Evolutionary conservation across 2,329 filamentous ascomycete genomes (phyloP).

Genomic region (Sporothrix brunneoviolacea): DNA sequence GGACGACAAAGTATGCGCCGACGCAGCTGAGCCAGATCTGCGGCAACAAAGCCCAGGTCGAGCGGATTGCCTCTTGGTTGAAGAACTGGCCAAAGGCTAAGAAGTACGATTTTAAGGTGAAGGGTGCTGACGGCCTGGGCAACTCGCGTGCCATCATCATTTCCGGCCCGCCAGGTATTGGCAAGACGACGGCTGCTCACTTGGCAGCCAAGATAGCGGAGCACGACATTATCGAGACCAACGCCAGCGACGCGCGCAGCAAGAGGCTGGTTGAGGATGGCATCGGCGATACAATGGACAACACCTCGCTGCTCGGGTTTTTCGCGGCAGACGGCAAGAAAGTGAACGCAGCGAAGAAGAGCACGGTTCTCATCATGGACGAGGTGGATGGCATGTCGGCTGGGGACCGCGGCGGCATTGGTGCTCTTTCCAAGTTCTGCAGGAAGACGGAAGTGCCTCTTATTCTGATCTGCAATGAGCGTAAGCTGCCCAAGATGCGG

Average conservation of each 20-base stretch:
- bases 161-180: conserved; percentile 90
- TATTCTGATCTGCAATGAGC: conserved; percentile 97
- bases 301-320: conserved; percentile 84
- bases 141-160: conserved; percentile 85
- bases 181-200: conserved; percentile 95
- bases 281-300: conserved; percentile 85
- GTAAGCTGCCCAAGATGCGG: conserved; percentile 91
- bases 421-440: conserved; percentile 86
- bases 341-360: conserved; percentile 77
- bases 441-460: conserved; percentile 92
- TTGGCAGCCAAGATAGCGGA: conserved; percentile 87
- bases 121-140: conserved; percentile 78
- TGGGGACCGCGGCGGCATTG: conserved; percentile 91
- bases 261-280: conserved; percentile 91
- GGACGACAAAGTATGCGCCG: conserved; percentile 94
- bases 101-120: conserved; percentile 73
- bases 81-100: conserved; percentile 72
- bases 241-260: conserved; percentile 91
- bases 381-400: conserved; percentile 99
- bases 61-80: conserved; percentile 85
- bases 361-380: conserved; percentile 95
- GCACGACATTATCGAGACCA: conserved; percentile 89
- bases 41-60: conserved; percentile 85
- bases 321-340: conserved; percentile 79
- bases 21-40: conserved; percentile 81